Conservation (phyloP, 108 stramenopile genomes). For the Poteriospumella lacustris region DNA sequence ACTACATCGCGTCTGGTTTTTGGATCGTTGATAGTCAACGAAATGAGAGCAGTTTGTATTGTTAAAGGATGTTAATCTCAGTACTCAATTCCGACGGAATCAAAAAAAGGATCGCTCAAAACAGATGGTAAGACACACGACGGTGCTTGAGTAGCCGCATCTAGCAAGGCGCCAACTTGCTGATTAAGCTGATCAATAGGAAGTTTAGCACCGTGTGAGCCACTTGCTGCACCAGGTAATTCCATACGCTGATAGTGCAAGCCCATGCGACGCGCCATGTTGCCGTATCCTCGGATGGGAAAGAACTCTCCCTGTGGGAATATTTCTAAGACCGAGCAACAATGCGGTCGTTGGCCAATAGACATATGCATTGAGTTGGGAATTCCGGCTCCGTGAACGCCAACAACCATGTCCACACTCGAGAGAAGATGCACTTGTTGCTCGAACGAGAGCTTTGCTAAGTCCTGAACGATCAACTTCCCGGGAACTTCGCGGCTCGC, state of each 20-base stretch:
- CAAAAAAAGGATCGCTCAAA: background rate
- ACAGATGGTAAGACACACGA: constrained; percentile 3
- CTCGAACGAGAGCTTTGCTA: background rate
- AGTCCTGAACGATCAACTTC: background rate
- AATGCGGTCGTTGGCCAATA: background rate
- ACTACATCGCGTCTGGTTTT: no score
- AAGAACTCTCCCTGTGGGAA: constrained; percentile 7
- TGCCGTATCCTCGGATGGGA: constrained; percentile 11
- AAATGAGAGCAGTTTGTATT: no score
- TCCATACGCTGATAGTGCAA: background rate
- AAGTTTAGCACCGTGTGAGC: background rate
- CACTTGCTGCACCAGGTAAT: background rate
- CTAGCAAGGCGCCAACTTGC: background rate
- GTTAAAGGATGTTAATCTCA: no score
- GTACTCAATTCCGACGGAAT: no score
- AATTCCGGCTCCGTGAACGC: constrained; percentile 8
- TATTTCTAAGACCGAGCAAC: background rate
- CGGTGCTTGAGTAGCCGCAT: no score
- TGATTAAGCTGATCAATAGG: background rate
- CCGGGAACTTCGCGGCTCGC: background rate
- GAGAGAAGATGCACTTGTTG: background rate
- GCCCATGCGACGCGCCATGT: constrained; percentile 12
- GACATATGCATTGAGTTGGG: constrained; percentile 3
- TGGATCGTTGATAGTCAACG: no score
- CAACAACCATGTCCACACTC: background rate